Evolutionary conservation across 345 rosid genomes (phyloP).

Genomic region (Turritis glabra): DNA sequence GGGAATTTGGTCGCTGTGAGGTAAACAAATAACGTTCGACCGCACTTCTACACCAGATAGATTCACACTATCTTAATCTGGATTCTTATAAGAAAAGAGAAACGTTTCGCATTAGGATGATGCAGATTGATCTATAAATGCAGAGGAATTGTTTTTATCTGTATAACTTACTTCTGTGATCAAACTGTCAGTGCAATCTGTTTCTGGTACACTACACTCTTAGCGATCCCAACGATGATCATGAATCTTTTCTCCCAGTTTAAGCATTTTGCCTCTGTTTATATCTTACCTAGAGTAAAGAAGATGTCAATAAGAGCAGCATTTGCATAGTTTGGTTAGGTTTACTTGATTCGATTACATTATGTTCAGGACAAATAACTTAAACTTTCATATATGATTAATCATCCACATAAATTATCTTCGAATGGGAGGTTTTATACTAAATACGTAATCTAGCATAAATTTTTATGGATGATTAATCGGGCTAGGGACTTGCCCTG

Average conservation of each 20-base stretch:
- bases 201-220: neutral
- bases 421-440: too few relatives aligned
- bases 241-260: neutral
- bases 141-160: neutral
- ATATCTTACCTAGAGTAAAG: neutral
- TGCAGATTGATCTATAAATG: constrained; percentile 8
- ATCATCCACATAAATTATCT: too few relatives aligned
- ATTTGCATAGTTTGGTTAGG: too few relatives aligned
- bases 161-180: neutral
- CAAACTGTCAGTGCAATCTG: neutral
- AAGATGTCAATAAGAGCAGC: neutral
- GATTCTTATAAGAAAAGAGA: neutral
- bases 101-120: neutral
- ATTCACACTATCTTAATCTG: neutral
- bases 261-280: neutral
- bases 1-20: constrained; percentile 75
- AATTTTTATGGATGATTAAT: neutral
- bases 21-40: constrained; percentile 15
- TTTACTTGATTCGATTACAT: too few relatives aligned
- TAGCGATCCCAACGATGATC: neutral
- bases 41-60: neutral
- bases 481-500: too few relatives aligned
- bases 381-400: too few relatives aligned
- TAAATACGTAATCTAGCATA: neutral
- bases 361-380: too few relatives aligned